phyloP scores from a whole-genome alignment of 2,329 filamentous ascomycete species.

The Penicillium janthinellum region DNA sequence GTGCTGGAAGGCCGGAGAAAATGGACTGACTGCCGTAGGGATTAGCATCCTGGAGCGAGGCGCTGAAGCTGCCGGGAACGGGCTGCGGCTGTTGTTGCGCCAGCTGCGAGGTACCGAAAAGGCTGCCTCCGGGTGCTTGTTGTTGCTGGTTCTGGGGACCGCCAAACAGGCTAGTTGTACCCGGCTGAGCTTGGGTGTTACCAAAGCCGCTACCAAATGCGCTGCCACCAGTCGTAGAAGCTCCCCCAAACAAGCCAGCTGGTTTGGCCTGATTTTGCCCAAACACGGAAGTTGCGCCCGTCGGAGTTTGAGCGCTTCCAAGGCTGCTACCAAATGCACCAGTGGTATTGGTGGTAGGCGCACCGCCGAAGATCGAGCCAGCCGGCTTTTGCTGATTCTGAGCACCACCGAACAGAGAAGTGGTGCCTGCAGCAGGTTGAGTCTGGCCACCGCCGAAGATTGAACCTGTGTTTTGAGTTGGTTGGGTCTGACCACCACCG shows the following conservation, averaged over 20 bases:
- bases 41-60: conserved; percentile 78
- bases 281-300: conserved; percentile 47
- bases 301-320: conserved; percentile 46
- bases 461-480: conserved; percentile 34
- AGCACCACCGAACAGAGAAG: conserved; percentile 48
- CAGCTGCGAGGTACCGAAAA: conserved; percentile 58
- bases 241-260: no score
- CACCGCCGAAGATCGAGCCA: conserved; percentile 22
- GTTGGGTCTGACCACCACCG: conserved; percentile 43
- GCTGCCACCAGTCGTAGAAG: no score
- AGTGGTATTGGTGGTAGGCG: conserved; percentile 27
- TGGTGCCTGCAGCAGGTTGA: conserved; percentile 42
- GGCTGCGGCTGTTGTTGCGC: conserved; percentile 49
- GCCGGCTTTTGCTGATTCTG: conserved; percentile 28
- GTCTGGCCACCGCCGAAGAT: conserved; percentile 40
- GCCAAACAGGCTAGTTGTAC: conserved; percentile 48
- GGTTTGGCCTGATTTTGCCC: conserved; percentile 20
- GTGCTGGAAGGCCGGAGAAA: conserved; percentile 70
- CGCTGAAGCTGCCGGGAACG: conserved; percentile 59
- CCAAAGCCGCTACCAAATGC: no score
- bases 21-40: conserved; percentile 89
- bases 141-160: conserved; percentile 37
- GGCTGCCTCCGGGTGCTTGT: conserved; percentile 40
- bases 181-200: conserved; percentile 43
- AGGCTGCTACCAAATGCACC: conserved; percentile 43